phyloP scores from a whole-genome alignment of 176 grass and related monocot genomes.

The Neostapfia colusana region DNA sequence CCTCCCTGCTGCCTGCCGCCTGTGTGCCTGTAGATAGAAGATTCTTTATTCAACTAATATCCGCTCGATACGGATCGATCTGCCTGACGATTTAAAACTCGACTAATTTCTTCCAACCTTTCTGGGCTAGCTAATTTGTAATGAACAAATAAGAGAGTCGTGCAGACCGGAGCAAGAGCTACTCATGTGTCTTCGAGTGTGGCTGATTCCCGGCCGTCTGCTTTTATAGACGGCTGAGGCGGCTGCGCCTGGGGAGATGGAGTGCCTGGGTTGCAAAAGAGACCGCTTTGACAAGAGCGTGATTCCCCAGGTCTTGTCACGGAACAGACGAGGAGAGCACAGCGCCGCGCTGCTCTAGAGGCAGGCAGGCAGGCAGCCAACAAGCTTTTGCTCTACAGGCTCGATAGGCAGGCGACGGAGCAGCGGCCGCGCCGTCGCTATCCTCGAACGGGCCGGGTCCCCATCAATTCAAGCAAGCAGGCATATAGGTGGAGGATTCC shows the following conservation, averaged over 20 bases:
- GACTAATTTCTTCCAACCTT: neutral
- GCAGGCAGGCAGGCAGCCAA: conserved; percentile 9
- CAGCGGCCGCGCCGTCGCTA: conserved; percentile 20
- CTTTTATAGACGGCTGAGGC: conserved; percentile 29
- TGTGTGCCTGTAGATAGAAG: neutral
- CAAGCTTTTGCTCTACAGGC: neutral
- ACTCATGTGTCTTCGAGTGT: neutral
- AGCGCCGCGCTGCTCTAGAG: neutral
- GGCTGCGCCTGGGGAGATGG: neutral
- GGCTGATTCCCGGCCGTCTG: neutral
- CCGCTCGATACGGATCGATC: neutral
- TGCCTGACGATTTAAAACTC: too few relatives aligned
- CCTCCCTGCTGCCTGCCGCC: neutral
- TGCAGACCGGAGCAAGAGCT: neutral
- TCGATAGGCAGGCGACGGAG: neutral
- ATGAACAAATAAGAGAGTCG: neutral
- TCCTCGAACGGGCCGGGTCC: neutral
- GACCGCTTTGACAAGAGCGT: conserved; percentile 13
- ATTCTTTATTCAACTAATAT: neutral
- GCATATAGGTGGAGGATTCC: conserved; percentile 48
- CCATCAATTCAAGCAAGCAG: neutral
- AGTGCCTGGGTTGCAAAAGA: neutral
- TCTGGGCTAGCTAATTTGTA: neutral
- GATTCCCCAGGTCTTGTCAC: conserved; percentile 19
- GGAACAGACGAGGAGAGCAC: conserved; percentile 3